Evolutionary conservation across 345 rosid genomes (phyloP), one percentile per base, ranked within the genome.

Genomic region (Alliaria petiolata): DNA sequence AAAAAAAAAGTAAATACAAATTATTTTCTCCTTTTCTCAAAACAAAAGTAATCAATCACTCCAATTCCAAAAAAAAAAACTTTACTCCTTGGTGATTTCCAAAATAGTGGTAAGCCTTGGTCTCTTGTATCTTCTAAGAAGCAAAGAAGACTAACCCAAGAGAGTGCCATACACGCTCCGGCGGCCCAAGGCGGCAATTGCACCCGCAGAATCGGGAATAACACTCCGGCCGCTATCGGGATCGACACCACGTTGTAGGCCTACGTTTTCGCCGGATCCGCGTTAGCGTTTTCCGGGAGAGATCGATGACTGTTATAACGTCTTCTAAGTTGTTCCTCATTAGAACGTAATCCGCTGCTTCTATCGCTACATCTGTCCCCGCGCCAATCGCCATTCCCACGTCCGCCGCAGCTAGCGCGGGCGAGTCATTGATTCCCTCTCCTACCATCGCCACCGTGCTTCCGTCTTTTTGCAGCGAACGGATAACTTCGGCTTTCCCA

Each of bases 361-460:
- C 99, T 17, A 92, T 89, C 10, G 98, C 99, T 8, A 95, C 87
- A 74, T 92, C 99, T 0, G 99, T 95, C 12, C 99, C 99, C 8
- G 99, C 99, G 39, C 99, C 99, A 70, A 95, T 92, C 13, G 98
- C 99, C 92, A 95, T 90, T 40, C 99, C 99, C 40, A 95, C 90
- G 39, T 95, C 99, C 0, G 99, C 90, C 25, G 99, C 98, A 0
- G 96, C 99, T 47, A 95, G 86, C 43, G 97, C 99, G 0, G 99
- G 99, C 5, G 99, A 95, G 75, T 95, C 99, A n/a, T 95, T 95
- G 73, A 95, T 92, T 20, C 99, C 99, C 10, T 95, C 99, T 60
- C 99, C 99, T 35, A 95, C 98, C 99, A 95, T 95, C 0, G 99
- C 98, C 4, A 95, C 98, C 0, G 82, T 82, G 85, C 90, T 92